phyloP scores from a whole-genome alignment of 805 yeast species.

The Kodamaea leandrae region DNA sequence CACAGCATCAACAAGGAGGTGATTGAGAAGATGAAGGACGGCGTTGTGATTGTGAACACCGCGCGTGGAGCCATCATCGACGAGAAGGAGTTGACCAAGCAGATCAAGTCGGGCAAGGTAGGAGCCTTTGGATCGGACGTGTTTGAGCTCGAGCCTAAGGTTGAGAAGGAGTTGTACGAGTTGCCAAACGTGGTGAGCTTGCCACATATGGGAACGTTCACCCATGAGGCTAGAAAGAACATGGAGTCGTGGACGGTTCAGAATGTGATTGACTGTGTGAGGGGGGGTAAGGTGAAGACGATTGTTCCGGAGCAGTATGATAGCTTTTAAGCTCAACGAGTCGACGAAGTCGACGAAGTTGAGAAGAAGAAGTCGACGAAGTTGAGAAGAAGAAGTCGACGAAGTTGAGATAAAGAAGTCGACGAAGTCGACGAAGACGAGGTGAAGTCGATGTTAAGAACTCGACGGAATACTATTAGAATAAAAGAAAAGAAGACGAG shows the following conservation, averaged over 20 bases:
- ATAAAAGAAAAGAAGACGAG: background rate
- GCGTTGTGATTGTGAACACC: slow-evolving; percentile 75
- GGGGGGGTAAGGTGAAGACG: slow-evolving; percentile 65
- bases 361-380: background rate
- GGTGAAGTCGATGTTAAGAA: too few relatives aligned
- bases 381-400: background rate
- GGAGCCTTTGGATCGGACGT: slow-evolving; percentile 74
- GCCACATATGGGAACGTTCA: slow-evolving; percentile 89
- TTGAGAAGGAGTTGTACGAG: slow-evolving; percentile 56
- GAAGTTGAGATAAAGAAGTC: background rate
- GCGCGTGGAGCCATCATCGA: slow-evolving; percentile 86
- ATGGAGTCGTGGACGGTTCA: slow-evolving; percentile 81
- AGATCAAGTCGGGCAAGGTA: slow-evolving; percentile 61
- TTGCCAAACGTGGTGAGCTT: slow-evolving; percentile 70
- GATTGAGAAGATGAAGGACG: slow-evolving; percentile 70
- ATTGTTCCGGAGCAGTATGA: slow-evolving; percentile 80
- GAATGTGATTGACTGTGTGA: slow-evolving; percentile 58
- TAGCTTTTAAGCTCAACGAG: background rate
- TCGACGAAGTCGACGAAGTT: background rate
- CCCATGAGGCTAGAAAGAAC: slow-evolving; percentile 66
- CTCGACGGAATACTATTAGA: too few relatives aligned
- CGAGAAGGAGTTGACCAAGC: slow-evolving; percentile 55
- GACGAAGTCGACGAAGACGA: background rate
- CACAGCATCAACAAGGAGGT: slow-evolving; percentile 64
- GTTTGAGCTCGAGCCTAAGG: slow-evolving; percentile 71